These are phyloP conservation scores for Blumeriella jaapii DNA, from an alignment of 2,329 filamentous ascomycete species.

Conservation along the genomic window DNA sequence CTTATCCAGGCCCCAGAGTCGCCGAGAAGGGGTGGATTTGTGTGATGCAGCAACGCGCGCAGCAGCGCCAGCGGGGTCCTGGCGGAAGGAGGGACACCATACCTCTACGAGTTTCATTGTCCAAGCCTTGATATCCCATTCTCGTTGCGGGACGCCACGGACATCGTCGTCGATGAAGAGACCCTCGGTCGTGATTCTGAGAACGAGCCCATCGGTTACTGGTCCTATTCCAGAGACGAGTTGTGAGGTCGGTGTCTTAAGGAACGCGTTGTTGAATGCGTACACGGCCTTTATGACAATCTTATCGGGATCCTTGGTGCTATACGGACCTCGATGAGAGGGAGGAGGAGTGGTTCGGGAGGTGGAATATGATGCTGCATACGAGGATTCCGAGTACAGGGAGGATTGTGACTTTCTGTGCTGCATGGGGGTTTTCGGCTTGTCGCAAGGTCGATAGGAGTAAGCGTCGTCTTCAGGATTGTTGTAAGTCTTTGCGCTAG, in stretches of 20 bases:
- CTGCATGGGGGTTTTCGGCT: conserved; percentile 41
- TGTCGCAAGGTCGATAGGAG: conserved; percentile 70
- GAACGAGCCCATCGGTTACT: conserved; percentile 83
- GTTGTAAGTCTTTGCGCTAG: conserved; percentile 45
- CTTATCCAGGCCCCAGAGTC: conserved; percentile 30
- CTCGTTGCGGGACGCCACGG: conserved; percentile 78
- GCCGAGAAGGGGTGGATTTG: conserved; percentile 23
- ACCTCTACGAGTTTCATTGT: conserved; percentile 88
- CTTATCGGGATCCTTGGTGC: conserved; percentile 86
- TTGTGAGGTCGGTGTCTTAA: conserved; percentile 81
- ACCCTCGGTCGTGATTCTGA: conserved; percentile 87
- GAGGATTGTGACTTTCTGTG: conserved; percentile 57
- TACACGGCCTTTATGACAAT: conserved; percentile 93
- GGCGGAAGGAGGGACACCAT: conserved; percentile 58
- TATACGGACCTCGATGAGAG: conserved; percentile 66
- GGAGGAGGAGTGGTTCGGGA: conserved; percentile 74
- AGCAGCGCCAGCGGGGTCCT: conserved; percentile 26
- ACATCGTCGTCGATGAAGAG: conserved; percentile 97
- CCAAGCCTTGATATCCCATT: conserved; percentile 99
- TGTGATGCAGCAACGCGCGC: conserved; percentile 28
- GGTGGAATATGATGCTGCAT: conserved; percentile 74
- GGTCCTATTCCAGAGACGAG: conserved; percentile 72
- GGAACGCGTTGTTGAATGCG: conserved; percentile 79
- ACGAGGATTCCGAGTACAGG: conserved; percentile 73
- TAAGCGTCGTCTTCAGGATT: conserved; percentile 51